Evolutionary conservation across 2,329 filamentous ascomycete genomes (phyloP).

Genomic region (Pseudogymnoascus sp.): DNA sequence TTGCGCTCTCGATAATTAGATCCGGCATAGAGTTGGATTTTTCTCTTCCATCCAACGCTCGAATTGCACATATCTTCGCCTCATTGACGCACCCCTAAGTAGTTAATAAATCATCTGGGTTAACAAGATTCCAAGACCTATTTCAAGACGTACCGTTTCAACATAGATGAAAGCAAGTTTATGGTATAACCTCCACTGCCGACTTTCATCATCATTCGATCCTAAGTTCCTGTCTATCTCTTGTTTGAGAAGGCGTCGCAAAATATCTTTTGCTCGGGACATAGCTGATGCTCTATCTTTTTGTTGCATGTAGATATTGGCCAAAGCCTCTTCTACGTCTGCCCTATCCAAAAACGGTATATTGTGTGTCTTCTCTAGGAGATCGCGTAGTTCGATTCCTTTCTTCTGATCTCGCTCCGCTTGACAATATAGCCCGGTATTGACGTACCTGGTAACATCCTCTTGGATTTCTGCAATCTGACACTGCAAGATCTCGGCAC

Average conservation of each 20-base stretch:
- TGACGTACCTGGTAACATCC: neutral
- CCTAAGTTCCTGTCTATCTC: neutral
- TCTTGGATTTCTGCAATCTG: neutral
- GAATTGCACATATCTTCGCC: neutral
- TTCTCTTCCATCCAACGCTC: neutral
- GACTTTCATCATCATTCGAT: neutral
- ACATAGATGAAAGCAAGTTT: neutral
- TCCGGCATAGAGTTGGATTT: neutral
- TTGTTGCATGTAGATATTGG: neutral
- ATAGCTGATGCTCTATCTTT: neutral
- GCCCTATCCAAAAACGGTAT: neutral
- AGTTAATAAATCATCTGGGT: neutral
- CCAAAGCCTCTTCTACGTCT: neutral
- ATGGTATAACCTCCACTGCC: neutral
- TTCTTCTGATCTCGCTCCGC: neutral
- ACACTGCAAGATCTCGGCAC: neutral
- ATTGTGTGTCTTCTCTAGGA: neutral
- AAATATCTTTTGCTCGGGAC: neutral
- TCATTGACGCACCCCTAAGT: neutral
- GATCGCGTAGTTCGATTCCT: neutral
- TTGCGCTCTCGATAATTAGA: neutral
- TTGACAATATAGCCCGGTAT: neutral
- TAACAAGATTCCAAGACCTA: neutral
- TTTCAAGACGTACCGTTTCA: neutral
- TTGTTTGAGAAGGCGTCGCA: neutral